Percentiles rank a stretch among this genome's conserved stretches.
Conservation (phyloP, 257 asterid genomes). For the Thymus mandschuricus region DNA sequence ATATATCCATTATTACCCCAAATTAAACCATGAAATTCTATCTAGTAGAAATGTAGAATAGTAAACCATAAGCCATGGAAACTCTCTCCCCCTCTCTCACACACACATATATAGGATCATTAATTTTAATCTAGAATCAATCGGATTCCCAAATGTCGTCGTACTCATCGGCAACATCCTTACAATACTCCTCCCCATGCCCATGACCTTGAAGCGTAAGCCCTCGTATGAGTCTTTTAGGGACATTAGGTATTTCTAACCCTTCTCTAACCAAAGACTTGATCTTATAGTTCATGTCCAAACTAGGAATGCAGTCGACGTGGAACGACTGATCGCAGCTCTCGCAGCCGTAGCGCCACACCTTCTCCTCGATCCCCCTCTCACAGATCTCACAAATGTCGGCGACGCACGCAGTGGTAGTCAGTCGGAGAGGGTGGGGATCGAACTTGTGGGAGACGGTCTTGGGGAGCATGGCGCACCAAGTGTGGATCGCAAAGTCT, state of each 20-base stretch:
- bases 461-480: conserved; percentile 4
- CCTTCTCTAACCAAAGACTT: background rate
- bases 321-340: conserved; percentile 3
- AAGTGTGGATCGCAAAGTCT: background rate
- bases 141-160: background rate
- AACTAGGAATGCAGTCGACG: background rate
- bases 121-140: too few species aligned
- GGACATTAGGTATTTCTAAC: background rate
- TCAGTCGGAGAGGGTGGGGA: background rate
- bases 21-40: too few species aligned
- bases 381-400: background rate
- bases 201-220: background rate
- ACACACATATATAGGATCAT: too few species aligned
- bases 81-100: too few species aligned
- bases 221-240: background rate
- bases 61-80: too few species aligned
- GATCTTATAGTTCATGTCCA: background rate
- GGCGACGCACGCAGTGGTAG: too few species aligned
- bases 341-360: background rate
- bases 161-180: background rate
- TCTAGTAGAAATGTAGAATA: too few species aligned
- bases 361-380: background rate
- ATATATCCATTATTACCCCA: too few species aligned
- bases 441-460: conserved; percentile 6
- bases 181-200: background rate